Evolutionary conservation across 2,329 filamentous ascomycete species (phyloP).

Genomic region (Coleophoma cylindrospora): DNA sequence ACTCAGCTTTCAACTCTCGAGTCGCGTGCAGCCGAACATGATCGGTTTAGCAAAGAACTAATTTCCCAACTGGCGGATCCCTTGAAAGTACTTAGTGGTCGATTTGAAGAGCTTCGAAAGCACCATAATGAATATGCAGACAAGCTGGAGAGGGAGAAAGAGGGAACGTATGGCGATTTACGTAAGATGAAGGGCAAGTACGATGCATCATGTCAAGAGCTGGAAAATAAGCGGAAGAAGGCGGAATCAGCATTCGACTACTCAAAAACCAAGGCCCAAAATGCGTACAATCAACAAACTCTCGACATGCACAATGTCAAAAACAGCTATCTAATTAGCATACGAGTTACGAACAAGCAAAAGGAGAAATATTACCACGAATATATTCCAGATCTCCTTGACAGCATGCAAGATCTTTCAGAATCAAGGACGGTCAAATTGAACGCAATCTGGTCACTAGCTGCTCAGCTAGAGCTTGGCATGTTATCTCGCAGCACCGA

Average conservation of each 20-base stretch:
- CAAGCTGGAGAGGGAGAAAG: constrained; percentile 86
- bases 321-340: constrained; percentile 94
- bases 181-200: constrained; percentile 92
- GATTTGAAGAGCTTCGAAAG: constrained; percentile 90
- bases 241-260: constrained; percentile 86
- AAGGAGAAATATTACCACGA: constrained; percentile 98
- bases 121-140: constrained; percentile 82
- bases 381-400: constrained; percentile 88
- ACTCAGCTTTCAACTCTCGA: constrained; percentile 91
- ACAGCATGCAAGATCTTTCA: constrained; percentile 88
- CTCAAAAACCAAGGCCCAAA: constrained; percentile 81
- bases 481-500: constrained; percentile 70
- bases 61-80: constrained; percentile 80
- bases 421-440: constrained; percentile 82
- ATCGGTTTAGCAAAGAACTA: constrained; percentile 75
- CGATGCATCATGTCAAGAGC: constrained; percentile 86
- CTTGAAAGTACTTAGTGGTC: constrained; percentile 65
- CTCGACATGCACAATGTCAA: constrained; percentile 96
- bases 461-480: constrained; percentile 73
- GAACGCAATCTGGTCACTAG: constrained; percentile 80
- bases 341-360: constrained; percentile 95
- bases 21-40: constrained; percentile 81
- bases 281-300: constrained; percentile 86
- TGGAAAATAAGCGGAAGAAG: constrained; percentile 93
- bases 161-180: constrained; percentile 76